These are phyloP conservation scores for Calcarisporium arbuscula DNA, from an alignment of 2,329 filamentous ascomycete genomes.

Conservation along the genomic window DNA sequence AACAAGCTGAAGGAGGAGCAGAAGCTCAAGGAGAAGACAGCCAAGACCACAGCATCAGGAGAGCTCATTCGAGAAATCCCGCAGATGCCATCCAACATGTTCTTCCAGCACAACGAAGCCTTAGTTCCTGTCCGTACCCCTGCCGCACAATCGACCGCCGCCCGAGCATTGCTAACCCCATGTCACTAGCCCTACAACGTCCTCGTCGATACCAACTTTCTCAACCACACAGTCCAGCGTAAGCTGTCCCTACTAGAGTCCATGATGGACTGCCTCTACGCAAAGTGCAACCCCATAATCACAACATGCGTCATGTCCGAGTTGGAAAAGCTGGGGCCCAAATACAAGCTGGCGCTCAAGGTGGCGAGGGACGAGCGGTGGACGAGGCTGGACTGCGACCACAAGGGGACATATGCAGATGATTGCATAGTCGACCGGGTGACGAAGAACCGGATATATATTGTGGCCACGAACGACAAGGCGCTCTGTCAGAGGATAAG, in stretches of 20 bases:
- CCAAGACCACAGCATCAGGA: constrained; percentile 47
- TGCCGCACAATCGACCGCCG: no score
- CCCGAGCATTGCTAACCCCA: no score
- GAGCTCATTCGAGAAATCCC: constrained; percentile 72
- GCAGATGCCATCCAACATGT: constrained; percentile 75
- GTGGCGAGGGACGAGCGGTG: constrained; percentile 88
- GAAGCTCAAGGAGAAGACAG: constrained; percentile 48
- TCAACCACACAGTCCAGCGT: constrained; percentile 82
- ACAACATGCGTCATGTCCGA: constrained; percentile 74
- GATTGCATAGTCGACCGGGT: constrained; percentile 77
- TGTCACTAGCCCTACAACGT: constrained; percentile 49
- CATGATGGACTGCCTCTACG: constrained; percentile 92
- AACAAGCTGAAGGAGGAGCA: constrained; percentile 64
- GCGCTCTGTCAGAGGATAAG: constrained; percentile 77
- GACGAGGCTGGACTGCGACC: constrained; percentile 79
- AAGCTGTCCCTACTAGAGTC: constrained; percentile 83
- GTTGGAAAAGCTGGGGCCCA: constrained; percentile 80
- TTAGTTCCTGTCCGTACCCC: no score
- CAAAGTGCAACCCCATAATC: constrained; percentile 83
- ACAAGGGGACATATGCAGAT: constrained; percentile 78
- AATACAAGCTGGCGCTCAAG: constrained; percentile 78
- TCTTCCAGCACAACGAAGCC: constrained; percentile 84
- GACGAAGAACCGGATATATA: constrained; percentile 69
- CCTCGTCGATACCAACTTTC: constrained; percentile 83
- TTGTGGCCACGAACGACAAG: constrained; percentile 71